These are phyloP conservation scores for Spathaspora boniae DNA, from an alignment of 805 yeast genomes.

Conservation along the genomic window DNA sequence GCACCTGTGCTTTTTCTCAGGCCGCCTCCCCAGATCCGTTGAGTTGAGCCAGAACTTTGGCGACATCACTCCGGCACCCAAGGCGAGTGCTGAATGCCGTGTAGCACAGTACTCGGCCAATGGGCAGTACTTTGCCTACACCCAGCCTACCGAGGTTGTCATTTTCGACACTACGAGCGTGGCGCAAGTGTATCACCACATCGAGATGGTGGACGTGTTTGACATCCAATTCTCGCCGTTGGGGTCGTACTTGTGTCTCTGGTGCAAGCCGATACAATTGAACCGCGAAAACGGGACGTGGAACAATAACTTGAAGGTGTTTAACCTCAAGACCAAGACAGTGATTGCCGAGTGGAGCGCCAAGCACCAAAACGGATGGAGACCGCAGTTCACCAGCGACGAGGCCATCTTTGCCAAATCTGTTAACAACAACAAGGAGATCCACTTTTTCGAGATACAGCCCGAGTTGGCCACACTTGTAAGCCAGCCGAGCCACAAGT, in stretches of 20 bases:
- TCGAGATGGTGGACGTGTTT: constrained; percentile 64
- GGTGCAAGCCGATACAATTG: constrained; percentile 79
- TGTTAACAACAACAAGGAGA: constrained; percentile 52
- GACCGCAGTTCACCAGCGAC: constrained; percentile 83
- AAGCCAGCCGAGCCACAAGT: constrained; percentile 55
- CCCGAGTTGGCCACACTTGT: constrained; percentile 22
- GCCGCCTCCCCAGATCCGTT: constrained; percentile 55
- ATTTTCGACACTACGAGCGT: constrained; percentile 55
- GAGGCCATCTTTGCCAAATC: constrained; percentile 67
- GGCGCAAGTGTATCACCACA: constrained; percentile 35
- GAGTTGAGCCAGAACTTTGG: constrained; percentile 46
- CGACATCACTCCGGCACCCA: constrained; percentile 33
- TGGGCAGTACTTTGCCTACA: constrained; percentile 68
- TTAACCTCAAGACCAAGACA: constrained; percentile 49
- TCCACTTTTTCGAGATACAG: constrained; percentile 62
- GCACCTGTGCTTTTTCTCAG: constrained; percentile 18
- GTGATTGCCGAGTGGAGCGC: constrained; percentile 64
- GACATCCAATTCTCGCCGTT: constrained; percentile 87
- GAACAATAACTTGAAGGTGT: constrained; percentile 76
- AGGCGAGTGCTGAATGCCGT: constrained; percentile 50
- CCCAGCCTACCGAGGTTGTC: constrained; percentile 59
- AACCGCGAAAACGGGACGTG: constrained; percentile 69
- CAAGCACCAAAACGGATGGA: constrained; percentile 87
- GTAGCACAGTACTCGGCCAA: constrained; percentile 63
- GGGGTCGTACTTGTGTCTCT: constrained; percentile 77